Conservation (phyloP, 176 grass and related monocot genomes). For the Triticum turgidum region DNA sequence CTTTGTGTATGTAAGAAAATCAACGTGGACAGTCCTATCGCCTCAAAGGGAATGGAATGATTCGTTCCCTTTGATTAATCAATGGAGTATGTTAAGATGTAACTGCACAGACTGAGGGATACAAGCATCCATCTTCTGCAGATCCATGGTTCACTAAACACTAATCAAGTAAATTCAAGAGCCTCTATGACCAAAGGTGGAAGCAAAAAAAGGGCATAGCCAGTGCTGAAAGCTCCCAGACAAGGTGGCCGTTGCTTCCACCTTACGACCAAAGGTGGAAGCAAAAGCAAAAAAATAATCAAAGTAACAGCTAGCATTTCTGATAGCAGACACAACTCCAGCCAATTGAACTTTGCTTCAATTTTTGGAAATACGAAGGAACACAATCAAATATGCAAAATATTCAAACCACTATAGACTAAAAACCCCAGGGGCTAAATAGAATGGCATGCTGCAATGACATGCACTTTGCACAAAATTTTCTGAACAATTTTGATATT, state of each 20-base stretch:
- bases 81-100: background rate
- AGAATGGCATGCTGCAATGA: background rate
- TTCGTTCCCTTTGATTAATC: background rate
- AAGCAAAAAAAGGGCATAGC: background rate
- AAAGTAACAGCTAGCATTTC: no score
- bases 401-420: background rate
- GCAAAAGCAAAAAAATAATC: background rate
- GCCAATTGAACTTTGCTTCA: background rate
- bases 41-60: constrained; percentile 5
- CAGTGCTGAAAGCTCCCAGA: no score
- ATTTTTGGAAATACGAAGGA: background rate
- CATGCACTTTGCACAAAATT: background rate
- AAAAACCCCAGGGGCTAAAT: background rate
- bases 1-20: background rate
- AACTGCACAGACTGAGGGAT: background rate
- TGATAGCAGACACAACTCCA: background rate
- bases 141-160: background rate
- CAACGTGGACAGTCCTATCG: background rate
- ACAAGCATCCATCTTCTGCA: background rate
- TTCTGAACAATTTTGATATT: background rate
- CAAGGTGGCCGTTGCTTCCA: no score
- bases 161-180: background rate
- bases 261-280: no score
- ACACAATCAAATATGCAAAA: background rate
- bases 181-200: background rate